Percentiles rank a stretch among this genome's conserved stretches.
Evolutionary conservation across 148 eudicot genomes (phyloP).

Genomic region (Arctostaphylos glauca): DNA sequence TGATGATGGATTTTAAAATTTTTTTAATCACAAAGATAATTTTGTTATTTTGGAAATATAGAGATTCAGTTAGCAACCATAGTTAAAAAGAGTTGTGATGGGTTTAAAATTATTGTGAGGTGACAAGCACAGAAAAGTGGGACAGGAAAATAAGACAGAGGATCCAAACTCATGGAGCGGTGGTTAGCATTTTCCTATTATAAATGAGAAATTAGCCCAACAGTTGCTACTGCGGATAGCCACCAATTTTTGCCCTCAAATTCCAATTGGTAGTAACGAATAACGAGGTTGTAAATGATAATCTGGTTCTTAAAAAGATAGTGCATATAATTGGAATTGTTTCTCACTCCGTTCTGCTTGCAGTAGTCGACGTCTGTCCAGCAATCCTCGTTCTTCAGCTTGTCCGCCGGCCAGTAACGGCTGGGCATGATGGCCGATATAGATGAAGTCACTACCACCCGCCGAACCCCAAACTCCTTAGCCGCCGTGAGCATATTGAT

Average conservation of each 20-base stretch:
- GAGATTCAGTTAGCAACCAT: no score
- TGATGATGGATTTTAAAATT: no score
- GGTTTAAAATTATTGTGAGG: no score
- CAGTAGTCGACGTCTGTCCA: slow-evolving; percentile 87
- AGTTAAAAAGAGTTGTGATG: no score
- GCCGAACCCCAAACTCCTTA: slow-evolving; percentile 68
- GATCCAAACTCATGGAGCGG: no score
- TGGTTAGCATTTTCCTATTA: no score
- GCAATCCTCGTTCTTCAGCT: slow-evolving; percentile 66
- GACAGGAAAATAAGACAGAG: no score
- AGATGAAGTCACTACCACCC: slow-evolving; percentile 87
- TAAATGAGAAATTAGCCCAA: background rate
- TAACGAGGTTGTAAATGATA: background rate
- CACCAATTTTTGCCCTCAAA: background rate
- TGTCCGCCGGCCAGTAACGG: slow-evolving; percentile 67
- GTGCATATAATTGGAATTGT: background rate
- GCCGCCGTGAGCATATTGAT: slow-evolving; percentile 72
- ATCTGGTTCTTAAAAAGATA: background rate
- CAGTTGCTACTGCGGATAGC: background rate
- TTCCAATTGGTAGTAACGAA: background rate
- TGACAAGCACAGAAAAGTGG: no score
- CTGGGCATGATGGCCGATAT: slow-evolving; percentile 68
- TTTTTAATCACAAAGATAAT: no score
- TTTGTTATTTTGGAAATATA: no score
- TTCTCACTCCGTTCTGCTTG: slow-evolving; percentile 51